Base-by-base conservation (phyloP, 2,329 filamentous ascomycete genomes). In the Monosporascus sp. region DNA sequence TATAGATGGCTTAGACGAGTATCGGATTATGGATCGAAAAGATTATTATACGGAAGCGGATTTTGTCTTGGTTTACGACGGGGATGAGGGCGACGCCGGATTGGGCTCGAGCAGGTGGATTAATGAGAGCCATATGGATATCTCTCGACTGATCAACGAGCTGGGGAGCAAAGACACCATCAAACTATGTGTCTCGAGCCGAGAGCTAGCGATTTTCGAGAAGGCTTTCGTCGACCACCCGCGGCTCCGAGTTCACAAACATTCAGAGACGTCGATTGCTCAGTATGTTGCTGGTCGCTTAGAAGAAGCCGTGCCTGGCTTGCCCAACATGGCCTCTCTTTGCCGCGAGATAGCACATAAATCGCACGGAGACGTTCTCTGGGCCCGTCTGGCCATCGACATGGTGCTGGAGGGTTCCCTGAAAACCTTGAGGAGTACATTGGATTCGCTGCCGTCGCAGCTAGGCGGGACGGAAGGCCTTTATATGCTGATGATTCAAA, bases 401-500 rank as follows among this genome's bases (percentile, higher is more conserved):
- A 67, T 68, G 63, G 55, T 68, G 7, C 55, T 67, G 25, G 63
- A 65, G 24, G 63, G 62, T 25, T 65, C 64, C n/a, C 59, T 68
- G 25, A 61, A 62, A 27, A 65, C 57, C 0, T 47, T 69, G 14
- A 58, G 64, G 47, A 39, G 54, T 6, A 67, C 64, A 4, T 50
- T 69, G 25, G 59, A 68, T 50, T 66, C 65, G 1, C 51, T 69
- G 17, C 67, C 67, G 4, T 51, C 60, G 6, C 62, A 62, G 7
- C 66, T 69, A 3, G 66, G 65, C 17, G 67, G 67, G 6, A 54
- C 60, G 0, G 63, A 67, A 18, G 67, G 67, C 8, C 57, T 69
- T 6, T 69, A 69, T 39, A 68, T 68, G 65, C 61, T 60, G n/a
- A 67, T 69, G 58, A 57, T 69, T 4, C 56, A 67, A 54, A 65